phyloP scores from a whole-genome alignment of 495 filamentous ascomycete species.

The Penicillium canariense region DNA sequence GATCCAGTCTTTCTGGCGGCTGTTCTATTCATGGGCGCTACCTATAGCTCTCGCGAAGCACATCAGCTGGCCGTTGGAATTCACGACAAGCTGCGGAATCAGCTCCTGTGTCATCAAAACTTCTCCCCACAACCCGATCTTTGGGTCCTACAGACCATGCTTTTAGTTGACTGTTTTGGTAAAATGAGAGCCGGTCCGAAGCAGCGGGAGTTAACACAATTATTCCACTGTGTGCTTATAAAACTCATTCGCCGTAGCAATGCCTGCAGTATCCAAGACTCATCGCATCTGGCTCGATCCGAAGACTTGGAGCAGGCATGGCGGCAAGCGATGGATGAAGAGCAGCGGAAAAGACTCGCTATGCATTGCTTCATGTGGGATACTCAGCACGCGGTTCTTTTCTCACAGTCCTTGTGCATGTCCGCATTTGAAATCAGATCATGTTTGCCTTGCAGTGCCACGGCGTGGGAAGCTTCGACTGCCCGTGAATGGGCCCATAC shows the following conservation, averaged over 20 bases:
- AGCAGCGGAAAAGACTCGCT: slow-evolving; percentile 53
- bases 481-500: slow-evolving; percentile 45
- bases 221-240: slow-evolving; percentile 58
- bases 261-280: slow-evolving; percentile 44
- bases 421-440: slow-evolving; percentile 55
- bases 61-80: slow-evolving; percentile 54
- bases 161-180: slow-evolving; percentile 59
- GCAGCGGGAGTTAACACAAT: slow-evolving; percentile 53
- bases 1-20: slow-evolving; percentile 49
- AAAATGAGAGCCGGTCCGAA: slow-evolving; percentile 54
- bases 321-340: slow-evolving; percentile 47
- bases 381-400: slow-evolving; percentile 54
- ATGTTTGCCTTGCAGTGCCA: slow-evolving; percentile 44
- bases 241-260: slow-evolving; percentile 56
- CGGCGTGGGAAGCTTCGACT: slow-evolving; percentile 50
- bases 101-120: slow-evolving; percentile 39
- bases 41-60: slow-evolving; percentile 52
- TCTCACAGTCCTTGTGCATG: slow-evolving; percentile 59
- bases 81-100: slow-evolving; percentile 46
- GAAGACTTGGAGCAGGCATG: slow-evolving; percentile 41
- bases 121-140: slow-evolving; percentile 50
- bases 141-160: slow-evolving; percentile 55
- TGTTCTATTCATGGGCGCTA: slow-evolving; percentile 53
- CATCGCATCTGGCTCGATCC: slow-evolving; percentile 23
- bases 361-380: slow-evolving; percentile 61